Percentiles rank a stretch among this genome's conserved stretches.
Conservation (phyloP, 2,329 filamentous ascomycete species). For the Penicillium sp. region DNA sequence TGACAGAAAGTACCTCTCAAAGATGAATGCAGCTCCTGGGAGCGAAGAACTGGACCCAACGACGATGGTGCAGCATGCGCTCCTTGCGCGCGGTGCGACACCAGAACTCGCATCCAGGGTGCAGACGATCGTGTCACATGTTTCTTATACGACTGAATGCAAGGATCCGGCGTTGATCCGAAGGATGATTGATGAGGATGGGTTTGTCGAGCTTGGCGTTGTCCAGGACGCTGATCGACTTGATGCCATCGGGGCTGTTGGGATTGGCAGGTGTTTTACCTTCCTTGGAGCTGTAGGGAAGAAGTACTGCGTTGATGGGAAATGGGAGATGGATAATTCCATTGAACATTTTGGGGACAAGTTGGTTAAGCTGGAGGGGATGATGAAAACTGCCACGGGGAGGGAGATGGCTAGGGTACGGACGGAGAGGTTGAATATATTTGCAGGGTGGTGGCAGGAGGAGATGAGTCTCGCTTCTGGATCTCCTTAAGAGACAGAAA, state of each 20-base stretch:
- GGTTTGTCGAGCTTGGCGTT: slow-evolving; percentile 71
- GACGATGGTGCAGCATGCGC: slow-evolving; percentile 29
- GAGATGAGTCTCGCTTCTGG: slow-evolving; percentile 35
- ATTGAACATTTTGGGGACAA: slow-evolving; percentile 77
- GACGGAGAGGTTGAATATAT: slow-evolving; percentile 49
- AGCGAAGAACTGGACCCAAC: slow-evolving; percentile 28
- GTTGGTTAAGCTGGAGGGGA: slow-evolving; percentile 60
- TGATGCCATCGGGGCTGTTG: slow-evolving; percentile 86
- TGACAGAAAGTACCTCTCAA: slow-evolving; percentile 72
- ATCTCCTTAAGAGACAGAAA: not conserved
- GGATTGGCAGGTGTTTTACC: slow-evolving; percentile 74
- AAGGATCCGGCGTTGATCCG: slow-evolving; percentile 59
- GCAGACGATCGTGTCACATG: slow-evolving; percentile 69
- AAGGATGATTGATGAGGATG: slow-evolving; percentile 54
- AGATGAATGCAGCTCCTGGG: slow-evolving; percentile 23
- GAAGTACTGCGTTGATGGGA: slow-evolving; percentile 23
- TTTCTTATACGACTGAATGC: slow-evolving; percentile 74
- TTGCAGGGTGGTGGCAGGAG: slow-evolving; percentile 56
- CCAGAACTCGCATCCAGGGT: slow-evolving; percentile 62
- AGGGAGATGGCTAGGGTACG: slow-evolving; percentile 49
- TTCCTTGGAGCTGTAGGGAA: slow-evolving; percentile 62
- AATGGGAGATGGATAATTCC: slow-evolving; percentile 58
- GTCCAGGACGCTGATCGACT: slow-evolving; percentile 91
- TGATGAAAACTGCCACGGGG: slow-evolving; percentile 60
- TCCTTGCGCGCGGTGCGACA: slow-evolving; percentile 50